A percentile compares a stretch with the other conserved stretches of the same genome.
Conservation (phyloP, 2,329 filamentous ascomycete species). For the Fonsecaea pugnacius region DNA sequence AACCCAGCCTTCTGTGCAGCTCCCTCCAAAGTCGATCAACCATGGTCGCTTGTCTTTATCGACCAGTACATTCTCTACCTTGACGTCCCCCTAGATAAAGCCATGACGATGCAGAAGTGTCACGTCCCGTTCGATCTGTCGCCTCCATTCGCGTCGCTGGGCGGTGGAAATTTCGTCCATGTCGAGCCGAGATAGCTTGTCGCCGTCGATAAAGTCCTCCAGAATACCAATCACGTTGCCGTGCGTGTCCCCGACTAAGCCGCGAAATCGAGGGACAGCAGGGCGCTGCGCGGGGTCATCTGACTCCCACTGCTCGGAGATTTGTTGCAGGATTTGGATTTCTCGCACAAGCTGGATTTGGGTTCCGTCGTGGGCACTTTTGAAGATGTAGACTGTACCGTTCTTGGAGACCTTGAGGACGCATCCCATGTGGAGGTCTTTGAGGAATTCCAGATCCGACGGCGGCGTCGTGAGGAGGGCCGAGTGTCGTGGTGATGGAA, state of each 20-base stretch:
- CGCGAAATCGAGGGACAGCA: constrained; percentile 21
- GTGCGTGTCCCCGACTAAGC: neutral
- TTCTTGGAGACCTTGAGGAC: neutral
- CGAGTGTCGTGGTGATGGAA: neutral
- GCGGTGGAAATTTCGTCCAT: neutral
- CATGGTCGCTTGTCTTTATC: no score
- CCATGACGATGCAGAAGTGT: constrained; percentile 16
- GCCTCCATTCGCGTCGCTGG: neutral
- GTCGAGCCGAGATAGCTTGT: neutral
- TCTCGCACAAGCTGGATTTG: constrained; percentile 26
- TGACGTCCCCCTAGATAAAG: no score
- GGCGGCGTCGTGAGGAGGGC: neutral
- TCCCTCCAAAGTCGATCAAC: no score
- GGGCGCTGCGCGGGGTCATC: constrained; percentile 19
- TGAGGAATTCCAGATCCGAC: neutral
- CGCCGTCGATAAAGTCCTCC: neutral
- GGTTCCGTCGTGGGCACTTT: constrained; percentile 21
- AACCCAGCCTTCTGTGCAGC: no score
- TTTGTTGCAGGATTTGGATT: constrained; percentile 24
- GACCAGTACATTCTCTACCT: no score
- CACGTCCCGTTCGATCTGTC: constrained; percentile 25
- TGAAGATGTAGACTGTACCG: constrained; percentile 17
- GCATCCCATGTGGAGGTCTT: neutral
- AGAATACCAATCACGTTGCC: neutral
- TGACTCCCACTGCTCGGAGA: constrained; percentile 21